A percentile compares a stretch with the other conserved stretches of the same genome.
These are phyloP conservation scores for Arthrinium phaeospermum DNA, from an alignment of 2,329 filamentous ascomycete species.

Conservation along the genomic window DNA sequence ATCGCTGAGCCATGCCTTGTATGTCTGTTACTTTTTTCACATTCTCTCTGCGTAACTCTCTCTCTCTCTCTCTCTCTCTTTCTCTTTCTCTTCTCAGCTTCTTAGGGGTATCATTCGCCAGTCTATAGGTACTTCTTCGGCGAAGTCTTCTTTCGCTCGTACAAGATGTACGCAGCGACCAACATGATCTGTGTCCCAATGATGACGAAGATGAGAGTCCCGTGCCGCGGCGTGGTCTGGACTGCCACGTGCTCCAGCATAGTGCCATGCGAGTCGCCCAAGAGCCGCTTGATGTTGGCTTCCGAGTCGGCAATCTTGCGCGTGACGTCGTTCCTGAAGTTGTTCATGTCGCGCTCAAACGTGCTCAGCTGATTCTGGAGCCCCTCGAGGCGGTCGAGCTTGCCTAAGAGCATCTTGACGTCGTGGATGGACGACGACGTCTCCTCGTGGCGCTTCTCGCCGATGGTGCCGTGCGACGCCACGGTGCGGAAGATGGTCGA, in stretches of 20 bases:
- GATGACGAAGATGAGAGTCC: constrained; percentile 69
- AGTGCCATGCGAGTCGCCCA: constrained; percentile 55
- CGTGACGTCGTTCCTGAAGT: constrained; percentile 60
- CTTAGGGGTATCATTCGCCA: background rate
- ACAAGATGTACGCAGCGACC: constrained; percentile 71
- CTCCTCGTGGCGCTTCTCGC: constrained; percentile 64
- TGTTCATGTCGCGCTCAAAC: constrained; percentile 64
- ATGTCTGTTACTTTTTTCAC: background rate
- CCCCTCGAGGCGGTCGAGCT: constrained; percentile 49
- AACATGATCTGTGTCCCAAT: constrained; percentile 77
- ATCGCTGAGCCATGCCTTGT: background rate
- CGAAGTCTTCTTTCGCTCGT: constrained; percentile 78
- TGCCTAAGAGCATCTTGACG: constrained; percentile 50
- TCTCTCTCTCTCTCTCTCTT: background rate
- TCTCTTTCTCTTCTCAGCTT: background rate
- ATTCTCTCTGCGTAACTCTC: background rate
- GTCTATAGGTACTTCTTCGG: constrained; percentile 90
- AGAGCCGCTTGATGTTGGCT: constrained; percentile 57
- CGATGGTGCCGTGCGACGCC: constrained; percentile 53
- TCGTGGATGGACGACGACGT: constrained; percentile 53
- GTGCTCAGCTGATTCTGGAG: constrained; percentile 54
- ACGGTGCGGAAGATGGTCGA: constrained; percentile 65
- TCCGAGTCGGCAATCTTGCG: constrained; percentile 57
- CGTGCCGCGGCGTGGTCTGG: constrained; percentile 55
- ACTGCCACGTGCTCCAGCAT: constrained; percentile 54